Evolutionary conservation across 805 yeast species (phyloP), one percentile per base, ranked within the genome.

Genomic region (Torulaspora gathmanii): DNA sequence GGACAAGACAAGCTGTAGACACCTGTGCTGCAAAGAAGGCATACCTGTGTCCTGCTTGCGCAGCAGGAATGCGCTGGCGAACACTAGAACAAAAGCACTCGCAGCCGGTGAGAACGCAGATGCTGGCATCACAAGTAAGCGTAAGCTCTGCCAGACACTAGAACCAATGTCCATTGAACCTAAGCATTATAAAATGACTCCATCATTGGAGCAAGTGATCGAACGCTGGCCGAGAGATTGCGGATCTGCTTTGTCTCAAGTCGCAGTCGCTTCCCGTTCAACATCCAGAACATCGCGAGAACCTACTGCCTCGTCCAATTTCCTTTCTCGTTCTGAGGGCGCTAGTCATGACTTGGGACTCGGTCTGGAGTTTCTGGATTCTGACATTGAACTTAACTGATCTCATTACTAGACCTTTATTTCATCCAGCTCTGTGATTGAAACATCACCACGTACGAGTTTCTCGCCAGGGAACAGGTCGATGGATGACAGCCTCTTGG

Each of bases 21-120:
- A 75, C 52, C 40, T 70, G 4, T 75, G 79, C 41, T 75, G 80
- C 46, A 67, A 70, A 31, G 73, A 71, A 29, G 79, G 79, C 1
- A 55, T 69, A 15, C 67, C 69, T 2, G 45, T 39, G 27, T 39
- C 40, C 4, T 39, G 37, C 30, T 15, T 55, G 22, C 47, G 45
- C 10, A 9, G 36, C 26, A 43, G 44, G 25, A 39, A 33, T 10
- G 1, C 27, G 16, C 4, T 25, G 17, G 41, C 22, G 7, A 26
- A 2, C 15, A 13, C 9, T 5, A 16, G 11, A 10, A 10, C 15
- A 12, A 30, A n/a, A n/a, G 3, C 23, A 31, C 20, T 20, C 15
- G 19, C 17, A 7, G 11, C 5, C 11, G 16, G 4, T 20, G 19
- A 27, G 29, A n/a, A 17, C 12, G 12, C 15, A 23, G 20, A 35